phyloP scores from a whole-genome alignment of 2,329 filamentous ascomycete species.

The Aureobasidium melanogenum region DNA sequence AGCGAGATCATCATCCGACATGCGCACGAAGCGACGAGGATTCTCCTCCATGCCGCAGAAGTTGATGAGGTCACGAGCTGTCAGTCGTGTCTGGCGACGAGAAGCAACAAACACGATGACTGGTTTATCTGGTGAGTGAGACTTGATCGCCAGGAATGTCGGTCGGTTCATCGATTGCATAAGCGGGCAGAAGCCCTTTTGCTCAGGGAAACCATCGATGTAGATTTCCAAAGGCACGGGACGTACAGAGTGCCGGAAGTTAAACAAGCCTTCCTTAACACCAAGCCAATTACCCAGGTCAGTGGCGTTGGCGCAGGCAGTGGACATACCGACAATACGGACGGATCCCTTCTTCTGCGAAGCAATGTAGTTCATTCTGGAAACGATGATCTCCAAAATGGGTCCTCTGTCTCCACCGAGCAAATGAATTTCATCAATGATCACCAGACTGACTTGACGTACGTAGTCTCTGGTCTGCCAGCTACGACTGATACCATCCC shows the following conservation, averaged over 20 bases:
- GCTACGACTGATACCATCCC: slow-evolving; percentile 97
- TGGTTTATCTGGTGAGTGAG: slow-evolving; percentile 89
- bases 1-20: slow-evolving; percentile 90
- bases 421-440: slow-evolving; percentile 97
- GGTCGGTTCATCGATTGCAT: slow-evolving; percentile 99
- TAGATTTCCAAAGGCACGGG: slow-evolving; percentile 93
- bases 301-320: slow-evolving; percentile 88
- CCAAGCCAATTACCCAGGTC: slow-evolving; percentile 95
- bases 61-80: slow-evolving; percentile 93
- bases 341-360: slow-evolving; percentile 85
- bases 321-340: slow-evolving; percentile 95
- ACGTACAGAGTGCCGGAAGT: slow-evolving; percentile 93
- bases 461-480: slow-evolving; percentile 98
- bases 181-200: slow-evolving; percentile 87
- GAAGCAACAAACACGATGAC: slow-evolving; percentile 98
- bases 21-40: slow-evolving; percentile 80
- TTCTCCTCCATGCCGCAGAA: slow-evolving; percentile 98
- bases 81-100: slow-evolving; percentile 85
- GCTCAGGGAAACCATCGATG: slow-evolving; percentile 94
- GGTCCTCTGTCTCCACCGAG: slow-evolving; percentile 94
- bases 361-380: slow-evolving; percentile 95
- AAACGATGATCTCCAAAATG: slow-evolving; percentile 93
- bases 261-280: slow-evolving; percentile 90
- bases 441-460: slow-evolving; percentile 85
- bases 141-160: slow-evolving; percentile 93